A percentile compares a stretch with the other conserved stretches of the same genome.
These are phyloP conservation scores for Rhodotorula sp. DNA, from an alignment of 1,284 basidiomycete species.

Conservation along the genomic window DNA sequence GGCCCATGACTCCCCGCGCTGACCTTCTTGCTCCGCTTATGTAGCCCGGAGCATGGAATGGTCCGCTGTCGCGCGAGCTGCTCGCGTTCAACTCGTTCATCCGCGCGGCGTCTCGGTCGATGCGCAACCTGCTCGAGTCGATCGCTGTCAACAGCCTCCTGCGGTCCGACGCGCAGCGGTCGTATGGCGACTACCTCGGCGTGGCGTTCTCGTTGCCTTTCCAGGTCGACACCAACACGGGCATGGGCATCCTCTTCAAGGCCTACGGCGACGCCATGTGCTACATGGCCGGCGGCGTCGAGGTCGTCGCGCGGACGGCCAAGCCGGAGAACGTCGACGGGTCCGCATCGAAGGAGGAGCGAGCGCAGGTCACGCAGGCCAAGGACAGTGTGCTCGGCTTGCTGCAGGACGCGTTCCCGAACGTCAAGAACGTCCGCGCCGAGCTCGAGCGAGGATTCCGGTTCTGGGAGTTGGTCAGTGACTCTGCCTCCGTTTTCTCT, in stretches of 20 bases:
- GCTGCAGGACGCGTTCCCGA: slow-evolving; percentile 86
- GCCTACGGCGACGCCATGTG: slow-evolving; percentile 53
- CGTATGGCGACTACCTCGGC: slow-evolving; percentile 87
- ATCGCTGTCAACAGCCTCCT: slow-evolving; percentile 88
- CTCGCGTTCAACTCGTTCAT: slow-evolving; percentile 98
- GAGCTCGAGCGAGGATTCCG: slow-evolving; percentile 95
- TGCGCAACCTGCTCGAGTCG: slow-evolving; percentile 87
- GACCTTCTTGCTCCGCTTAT: background rate
- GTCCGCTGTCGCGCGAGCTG: slow-evolving; percentile 90
- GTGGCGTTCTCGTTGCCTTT: slow-evolving; percentile 82
- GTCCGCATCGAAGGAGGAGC: slow-evolving; percentile 54
- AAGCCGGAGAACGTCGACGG: slow-evolving; percentile 49
- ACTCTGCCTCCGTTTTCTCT: background rate
- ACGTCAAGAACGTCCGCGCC: slow-evolving; percentile 76
- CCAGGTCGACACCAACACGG: slow-evolving; percentile 94
- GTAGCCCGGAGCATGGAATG: slow-evolving; percentile 71
- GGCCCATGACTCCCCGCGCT: background rate
- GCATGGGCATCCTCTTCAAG: slow-evolving; percentile 95
- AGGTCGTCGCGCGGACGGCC: slow-evolving; percentile 52
- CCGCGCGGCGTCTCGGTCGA: slow-evolving; percentile 78
- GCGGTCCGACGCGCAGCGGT: slow-evolving; percentile 76
- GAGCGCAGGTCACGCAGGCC: slow-evolving; percentile 73
- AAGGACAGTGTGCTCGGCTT: slow-evolving; percentile 85
- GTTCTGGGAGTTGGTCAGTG: slow-evolving; percentile 88
- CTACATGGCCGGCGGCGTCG: slow-evolving; percentile 39